Base-by-base conservation (phyloP, 345 rosid genomes). In the Durio zibethinus region DNA sequence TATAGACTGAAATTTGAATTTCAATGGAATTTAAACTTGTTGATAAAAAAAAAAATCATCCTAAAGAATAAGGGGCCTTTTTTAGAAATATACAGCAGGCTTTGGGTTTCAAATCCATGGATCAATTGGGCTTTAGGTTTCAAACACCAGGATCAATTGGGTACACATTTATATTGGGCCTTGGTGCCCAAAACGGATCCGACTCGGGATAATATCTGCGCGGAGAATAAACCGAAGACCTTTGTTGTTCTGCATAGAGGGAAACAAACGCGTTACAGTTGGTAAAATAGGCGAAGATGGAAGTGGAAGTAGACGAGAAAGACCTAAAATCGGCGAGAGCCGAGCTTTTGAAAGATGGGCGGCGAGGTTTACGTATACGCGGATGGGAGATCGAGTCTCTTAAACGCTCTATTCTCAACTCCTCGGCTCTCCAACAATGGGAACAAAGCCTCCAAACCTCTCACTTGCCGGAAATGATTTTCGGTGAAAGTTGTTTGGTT, bases 381-480 rank as follows among this genome's bases (percentile, higher is more conserved):
- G 98, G 85, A 59, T 94, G 98, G 98, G 95, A 93, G 89, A 93
- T 94, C 86, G 94, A 89, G 75, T 86, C 98, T 69, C 81, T 66
- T 73, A 91, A 84, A 31, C 84, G 90, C 83, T 85, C 94, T 85
- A 94, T 94, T 78, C 97, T 95, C 84, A 93, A 80, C 59, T 93
- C 98, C 70, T 86, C 93, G 80, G 57, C 91, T 73, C 77, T 78
- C 75, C 77, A 79, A 50, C 80, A 84, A 85, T 96, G 98, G 98
- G 98, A 93, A 76, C 78, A 90, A 74, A 89, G 82, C 84, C 97
- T 96, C 20, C 77, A 81, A 38, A 93, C 99, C 10, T 90, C 91
- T 68, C 98, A 96, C 75, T 83, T 96, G 70, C 99, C 99, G 4
- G 99, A 96, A 82, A 96, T 96, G 99, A 88, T 93, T 52, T 96